Evolutionary conservation across 371 early-diverging fungal genomes (phyloP).

Genomic region (Lichtheimia ornata): DNA sequence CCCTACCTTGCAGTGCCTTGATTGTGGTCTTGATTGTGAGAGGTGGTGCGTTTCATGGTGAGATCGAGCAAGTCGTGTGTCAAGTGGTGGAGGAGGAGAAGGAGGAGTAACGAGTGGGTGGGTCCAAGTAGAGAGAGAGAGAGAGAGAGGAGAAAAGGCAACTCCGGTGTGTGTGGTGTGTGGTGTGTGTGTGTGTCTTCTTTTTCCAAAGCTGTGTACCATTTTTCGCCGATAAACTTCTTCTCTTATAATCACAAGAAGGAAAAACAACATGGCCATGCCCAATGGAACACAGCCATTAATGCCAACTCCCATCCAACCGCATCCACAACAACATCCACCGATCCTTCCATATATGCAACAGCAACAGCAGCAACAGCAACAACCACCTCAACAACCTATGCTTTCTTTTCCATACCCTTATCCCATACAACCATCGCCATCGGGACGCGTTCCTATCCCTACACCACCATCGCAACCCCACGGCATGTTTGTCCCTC

Average conservation of each 20-base stretch:
- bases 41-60: constrained; percentile 3
- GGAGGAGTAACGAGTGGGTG: no score
- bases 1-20: no score
- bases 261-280: not conserved
- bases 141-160: no score
- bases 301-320: not conserved
- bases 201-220: no score
- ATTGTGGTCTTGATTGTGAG: no score
- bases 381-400: constrained; percentile 8
- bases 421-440: constrained; percentile 5
- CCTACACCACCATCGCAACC: constrained; percentile 4
- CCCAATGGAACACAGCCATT: constrained; percentile 4
- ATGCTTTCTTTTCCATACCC: constrained; percentile 2
- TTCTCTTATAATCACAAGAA: no score
- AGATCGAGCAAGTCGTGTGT: no score
- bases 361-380: constrained; percentile 3
- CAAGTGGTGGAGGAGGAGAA: no score
- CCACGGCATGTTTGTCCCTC: constrained; percentile 1
- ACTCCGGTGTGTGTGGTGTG: no score
- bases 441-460: constrained; percentile 6
- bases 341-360: not conserved
- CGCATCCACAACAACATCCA: not conserved
- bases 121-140: no score
- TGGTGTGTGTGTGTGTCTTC: no score
- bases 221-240: no score